Evolutionary conservation across 2,329 filamentous ascomycete genomes (phyloP), one percentile per base, ranked within the genome.

Genomic region (Rutstroemia sp.): DNA sequence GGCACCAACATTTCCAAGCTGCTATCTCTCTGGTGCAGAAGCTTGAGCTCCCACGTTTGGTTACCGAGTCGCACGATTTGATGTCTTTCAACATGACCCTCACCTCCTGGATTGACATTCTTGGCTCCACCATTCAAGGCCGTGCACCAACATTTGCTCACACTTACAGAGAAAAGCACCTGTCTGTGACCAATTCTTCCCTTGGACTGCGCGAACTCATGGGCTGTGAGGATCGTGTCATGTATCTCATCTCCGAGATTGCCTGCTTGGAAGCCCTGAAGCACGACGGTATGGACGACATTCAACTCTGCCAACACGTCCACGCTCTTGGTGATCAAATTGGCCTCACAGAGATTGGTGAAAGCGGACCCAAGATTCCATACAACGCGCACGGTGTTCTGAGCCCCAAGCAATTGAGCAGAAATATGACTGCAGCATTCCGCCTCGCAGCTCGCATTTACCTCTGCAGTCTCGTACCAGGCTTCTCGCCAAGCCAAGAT

Each of bases 171-270:
- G 87, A 94, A 71, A 95, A 96, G 78, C 89, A 96, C 71, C 81
- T 96, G 51, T 88, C 89, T 9, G 70, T 74, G 10, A 71, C 74
- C 61, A 81, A 81, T 71, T 65, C 78, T 21, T 81, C 77, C 55
- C 76, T 86, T 14, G 94, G 94, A 10, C 80, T 99, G 39, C 85
- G 87, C 53, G 91, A 95, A 75, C 81, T 97, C 51, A 97, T 97
- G 92, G 94, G 94, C 64, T 97, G 94, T 72, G 92, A 97, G 62
- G 94, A 99, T 73, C 84, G 86, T 21, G 88, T 97, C 73, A 96
- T 99, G 91, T 97, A 96, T 72, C 79, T 97, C 66, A 95, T 99
- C 70, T 95, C 91, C 2, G 94, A 99, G 74, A 96, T 97, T 66
- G 89, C 92, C 54, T 97, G 94, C 72, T 83, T 99, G 53, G 94